Evolutionary conservation across 768 basidiomycete genomes (phyloP).

Genomic region (Rhodotorula paludigena): DNA sequence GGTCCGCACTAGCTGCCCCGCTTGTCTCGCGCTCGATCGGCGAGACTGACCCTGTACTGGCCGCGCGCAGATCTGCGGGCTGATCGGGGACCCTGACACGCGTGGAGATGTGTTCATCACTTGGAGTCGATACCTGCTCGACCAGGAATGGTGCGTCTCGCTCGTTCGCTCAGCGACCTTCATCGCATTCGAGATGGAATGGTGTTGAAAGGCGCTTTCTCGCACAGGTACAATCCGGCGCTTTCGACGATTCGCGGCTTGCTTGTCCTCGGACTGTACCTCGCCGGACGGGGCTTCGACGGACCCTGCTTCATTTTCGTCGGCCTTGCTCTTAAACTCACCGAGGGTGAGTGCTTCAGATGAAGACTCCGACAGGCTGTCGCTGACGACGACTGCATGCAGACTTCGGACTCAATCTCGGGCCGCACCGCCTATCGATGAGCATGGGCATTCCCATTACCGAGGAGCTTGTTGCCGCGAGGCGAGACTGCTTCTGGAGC

Average conservation of each 20-base stretch:
- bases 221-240: constrained; percentile 14
- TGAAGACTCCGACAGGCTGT: too few species aligned
- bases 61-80: constrained; percentile 5
- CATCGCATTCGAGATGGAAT: background rate
- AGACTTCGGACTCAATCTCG: constrained; percentile 33
- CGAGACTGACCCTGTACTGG: background rate
- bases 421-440: constrained; percentile 14
- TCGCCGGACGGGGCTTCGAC: constrained; percentile 20
- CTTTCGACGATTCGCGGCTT: constrained; percentile 33
- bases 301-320: constrained; percentile 32
- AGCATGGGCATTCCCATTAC: background rate
- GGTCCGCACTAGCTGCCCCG: background rate
- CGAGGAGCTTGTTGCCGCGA: background rate
- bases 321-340: constrained; percentile 11
- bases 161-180: background rate
- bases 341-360: background rate
- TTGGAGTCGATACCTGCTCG: constrained; percentile 23
- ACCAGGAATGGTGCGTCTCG: constrained; percentile 26
- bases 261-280: constrained; percentile 16
- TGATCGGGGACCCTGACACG: constrained; percentile 25
- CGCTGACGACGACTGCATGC: background rate
- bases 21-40: too few species aligned
- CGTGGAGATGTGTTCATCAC: constrained; percentile 33
- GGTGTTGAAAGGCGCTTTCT: background rate
- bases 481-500: constrained; percentile 26